Percentiles rank a stretch among this genome's conserved stretches.
Conservation (phyloP, 2,329 filamentous ascomycete species). For the Aspergillus chevalieri region DNA sequence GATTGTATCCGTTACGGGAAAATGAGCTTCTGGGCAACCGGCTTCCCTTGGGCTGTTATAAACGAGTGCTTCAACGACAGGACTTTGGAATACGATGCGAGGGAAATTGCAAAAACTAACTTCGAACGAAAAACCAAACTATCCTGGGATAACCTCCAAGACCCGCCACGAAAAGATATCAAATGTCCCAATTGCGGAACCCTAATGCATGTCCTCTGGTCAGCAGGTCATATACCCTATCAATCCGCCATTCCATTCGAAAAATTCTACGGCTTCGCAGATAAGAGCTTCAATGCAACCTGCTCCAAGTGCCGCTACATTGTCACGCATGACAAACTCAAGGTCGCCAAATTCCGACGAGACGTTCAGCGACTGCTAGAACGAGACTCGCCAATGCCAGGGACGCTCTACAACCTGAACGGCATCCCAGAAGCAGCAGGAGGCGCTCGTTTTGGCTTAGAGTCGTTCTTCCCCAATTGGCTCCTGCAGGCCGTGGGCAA, state of each 20-base stretch:
- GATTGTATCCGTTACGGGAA: slow-evolving; percentile 60
- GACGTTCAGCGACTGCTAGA: slow-evolving; percentile 50
- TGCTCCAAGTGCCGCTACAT: slow-evolving; percentile 49
- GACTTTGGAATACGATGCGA: slow-evolving; percentile 52
- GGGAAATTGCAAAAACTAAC: slow-evolving; percentile 35
- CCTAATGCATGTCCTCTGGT: slow-evolving; percentile 52
- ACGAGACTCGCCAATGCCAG: slow-evolving; percentile 55
- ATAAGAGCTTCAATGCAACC: slow-evolving; percentile 41
- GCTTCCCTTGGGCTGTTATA: slow-evolving; percentile 61
- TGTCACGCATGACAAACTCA: slow-evolving; percentile 54
- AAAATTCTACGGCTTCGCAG: slow-evolving; percentile 26
- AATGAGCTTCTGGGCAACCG: slow-evolving; percentile 53
- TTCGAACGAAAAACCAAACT: slow-evolving; percentile 49
- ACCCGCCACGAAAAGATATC: slow-evolving; percentile 44
- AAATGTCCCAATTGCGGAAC: slow-evolving; percentile 52
- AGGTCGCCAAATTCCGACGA: slow-evolving; percentile 55
- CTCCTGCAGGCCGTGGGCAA: slow-evolving; percentile 47
- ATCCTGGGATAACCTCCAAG: slow-evolving; percentile 56
- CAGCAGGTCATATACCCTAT: slow-evolving; percentile 30
- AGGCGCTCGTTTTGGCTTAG: slow-evolving; percentile 2
- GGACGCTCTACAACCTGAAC: slow-evolving; percentile 55
- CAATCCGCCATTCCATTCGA: slow-evolving; percentile 20
- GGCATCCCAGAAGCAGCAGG: slow-evolving; percentile 44
- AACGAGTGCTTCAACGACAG: slow-evolving; percentile 53
- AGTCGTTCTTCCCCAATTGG: slow-evolving; percentile 52